Evolutionary conservation across 2,329 filamentous ascomycete species (phyloP).

Genomic region (Aspergillus proliferans): DNA sequence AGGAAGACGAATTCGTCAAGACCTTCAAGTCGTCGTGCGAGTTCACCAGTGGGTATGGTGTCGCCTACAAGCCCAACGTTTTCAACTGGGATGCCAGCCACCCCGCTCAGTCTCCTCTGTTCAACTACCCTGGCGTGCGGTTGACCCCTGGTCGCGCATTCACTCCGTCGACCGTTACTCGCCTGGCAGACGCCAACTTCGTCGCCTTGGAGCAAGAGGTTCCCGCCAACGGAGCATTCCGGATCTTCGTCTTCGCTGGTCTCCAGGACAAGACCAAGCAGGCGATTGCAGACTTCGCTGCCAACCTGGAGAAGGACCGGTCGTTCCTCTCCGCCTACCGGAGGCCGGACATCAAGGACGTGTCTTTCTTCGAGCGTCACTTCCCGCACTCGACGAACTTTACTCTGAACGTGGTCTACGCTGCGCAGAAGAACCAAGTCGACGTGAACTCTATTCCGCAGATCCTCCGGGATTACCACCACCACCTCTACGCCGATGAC

Average conservation of each 20-base stretch:
- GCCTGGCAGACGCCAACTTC: slow-evolving; percentile 81
- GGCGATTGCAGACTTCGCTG: slow-evolving; percentile 65
- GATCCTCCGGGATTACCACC: slow-evolving; percentile 66
- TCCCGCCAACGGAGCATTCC: slow-evolving; percentile 80
- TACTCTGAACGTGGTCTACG: slow-evolving; percentile 71
- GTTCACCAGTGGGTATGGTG: slow-evolving; percentile 88
- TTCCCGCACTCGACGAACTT: slow-evolving; percentile 81
- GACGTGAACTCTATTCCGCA: slow-evolving; percentile 68
- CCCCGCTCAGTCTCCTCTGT: slow-evolving; percentile 62
- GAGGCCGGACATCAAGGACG: slow-evolving; percentile 50
- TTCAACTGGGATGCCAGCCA: slow-evolving; percentile 78
- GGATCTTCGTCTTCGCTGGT: slow-evolving; percentile 81
- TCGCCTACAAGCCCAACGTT: slow-evolving; percentile 73
- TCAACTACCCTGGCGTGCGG: slow-evolving; percentile 60
- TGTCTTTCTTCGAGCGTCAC: slow-evolving; percentile 68
- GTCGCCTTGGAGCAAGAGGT: slow-evolving; percentile 88
- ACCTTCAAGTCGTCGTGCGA: slow-evolving; percentile 88
- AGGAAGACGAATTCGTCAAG: slow-evolving; percentile 70
- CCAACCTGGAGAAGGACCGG: slow-evolving; percentile 55
- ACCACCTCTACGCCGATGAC: slow-evolving; percentile 84
- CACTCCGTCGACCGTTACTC: slow-evolving; percentile 72
- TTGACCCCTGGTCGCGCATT: slow-evolving; percentile 70
- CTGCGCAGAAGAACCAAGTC: slow-evolving; percentile 59
- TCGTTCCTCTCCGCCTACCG: slow-evolving; percentile 68
- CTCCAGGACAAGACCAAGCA: slow-evolving; percentile 51